Evolutionary conservation across 176 grass and related monocot species (phyloP).

Genomic region (Aegilops longissima): DNA sequence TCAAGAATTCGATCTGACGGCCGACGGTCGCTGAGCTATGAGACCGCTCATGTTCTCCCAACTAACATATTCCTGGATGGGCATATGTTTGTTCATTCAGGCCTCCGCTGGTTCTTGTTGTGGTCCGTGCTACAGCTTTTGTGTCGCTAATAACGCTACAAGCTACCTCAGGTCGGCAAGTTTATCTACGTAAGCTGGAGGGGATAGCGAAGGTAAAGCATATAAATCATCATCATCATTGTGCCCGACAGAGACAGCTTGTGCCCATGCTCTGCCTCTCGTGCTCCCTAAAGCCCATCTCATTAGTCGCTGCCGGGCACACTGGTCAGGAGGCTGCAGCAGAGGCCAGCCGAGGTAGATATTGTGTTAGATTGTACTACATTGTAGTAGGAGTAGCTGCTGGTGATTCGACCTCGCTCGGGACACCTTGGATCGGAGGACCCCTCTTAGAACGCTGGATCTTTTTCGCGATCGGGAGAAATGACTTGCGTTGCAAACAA

Average conservation of each 20-base stretch:
- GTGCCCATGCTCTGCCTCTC: neutral
- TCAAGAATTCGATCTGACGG: too few species aligned
- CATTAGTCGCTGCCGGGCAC: neutral
- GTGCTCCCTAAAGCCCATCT: constrained; percentile 30
- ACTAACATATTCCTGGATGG: neutral
- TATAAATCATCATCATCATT: neutral
- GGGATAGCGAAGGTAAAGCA: neutral
- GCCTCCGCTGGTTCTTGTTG: neutral
- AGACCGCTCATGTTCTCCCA: too few species aligned
- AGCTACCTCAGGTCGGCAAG: neutral
- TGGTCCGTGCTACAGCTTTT: neutral
- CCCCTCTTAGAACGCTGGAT: too few species aligned
- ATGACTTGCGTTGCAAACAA: too few species aligned
- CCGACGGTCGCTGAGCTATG: too few species aligned
- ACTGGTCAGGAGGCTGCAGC: neutral
- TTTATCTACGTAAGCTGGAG: neutral
- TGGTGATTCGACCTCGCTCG: neutral
- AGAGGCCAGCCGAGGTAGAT: constrained; percentile 1
- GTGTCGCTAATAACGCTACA: neutral
- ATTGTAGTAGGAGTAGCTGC: too few species aligned
- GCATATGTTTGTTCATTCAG: neutral
- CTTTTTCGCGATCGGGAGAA: too few species aligned
- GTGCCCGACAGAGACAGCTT: constrained; percentile 9
- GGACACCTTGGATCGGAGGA: neutral
- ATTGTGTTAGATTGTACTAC: neutral